phyloP scores from a whole-genome alignment of 192 early-diverging fungal genomes.

The Podila clonocystis region DNA sequence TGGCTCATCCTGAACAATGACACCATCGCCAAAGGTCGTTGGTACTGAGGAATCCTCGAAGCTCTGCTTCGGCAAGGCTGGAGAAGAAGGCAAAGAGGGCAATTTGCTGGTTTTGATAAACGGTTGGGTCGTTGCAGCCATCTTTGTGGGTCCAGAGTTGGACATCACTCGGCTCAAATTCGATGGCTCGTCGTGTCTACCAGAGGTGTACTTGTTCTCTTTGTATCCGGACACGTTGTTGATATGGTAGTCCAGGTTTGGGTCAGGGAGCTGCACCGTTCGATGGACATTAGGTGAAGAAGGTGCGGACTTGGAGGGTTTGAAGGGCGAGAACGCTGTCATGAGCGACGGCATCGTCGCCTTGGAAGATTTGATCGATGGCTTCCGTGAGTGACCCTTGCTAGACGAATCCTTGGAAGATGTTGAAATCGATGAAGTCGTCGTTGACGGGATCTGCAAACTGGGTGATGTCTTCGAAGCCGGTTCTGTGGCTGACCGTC shows the following conservation, averaged over 20 bases:
- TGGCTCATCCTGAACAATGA: slow-evolving; percentile 29
- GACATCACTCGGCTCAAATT: slow-evolving; percentile 8
- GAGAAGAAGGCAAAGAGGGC: background rate
- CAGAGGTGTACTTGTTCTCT: slow-evolving; percentile 2
- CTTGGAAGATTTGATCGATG: slow-evolving; percentile 49
- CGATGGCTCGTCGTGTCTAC: slow-evolving; percentile 17
- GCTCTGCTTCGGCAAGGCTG: background rate
- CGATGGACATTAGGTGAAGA: slow-evolving; percentile 26
- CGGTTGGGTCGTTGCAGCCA: slow-evolving; percentile 14
- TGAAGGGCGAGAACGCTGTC: slow-evolving; percentile 46
- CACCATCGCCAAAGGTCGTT: slow-evolving; percentile 31
- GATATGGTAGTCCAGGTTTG: background rate
- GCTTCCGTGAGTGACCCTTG: slow-evolving; percentile 21
- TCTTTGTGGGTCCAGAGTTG: slow-evolving; percentile 5
- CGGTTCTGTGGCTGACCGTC: background rate
- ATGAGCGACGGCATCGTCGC: slow-evolving; percentile 48
- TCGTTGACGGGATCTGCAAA: slow-evolving; percentile 23
- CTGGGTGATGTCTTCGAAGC: slow-evolving; percentile 8
- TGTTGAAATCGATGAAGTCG: background rate
- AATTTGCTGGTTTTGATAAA: background rate
- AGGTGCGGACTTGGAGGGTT: slow-evolving; percentile 35
- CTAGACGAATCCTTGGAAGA: slow-evolving; percentile 4
- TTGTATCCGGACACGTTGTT: background rate
- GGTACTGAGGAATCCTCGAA: background rate
- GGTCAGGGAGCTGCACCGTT: background rate